Conservation (phyloP, 805 yeast genomes). For the Kazachstania viticola region DNA sequence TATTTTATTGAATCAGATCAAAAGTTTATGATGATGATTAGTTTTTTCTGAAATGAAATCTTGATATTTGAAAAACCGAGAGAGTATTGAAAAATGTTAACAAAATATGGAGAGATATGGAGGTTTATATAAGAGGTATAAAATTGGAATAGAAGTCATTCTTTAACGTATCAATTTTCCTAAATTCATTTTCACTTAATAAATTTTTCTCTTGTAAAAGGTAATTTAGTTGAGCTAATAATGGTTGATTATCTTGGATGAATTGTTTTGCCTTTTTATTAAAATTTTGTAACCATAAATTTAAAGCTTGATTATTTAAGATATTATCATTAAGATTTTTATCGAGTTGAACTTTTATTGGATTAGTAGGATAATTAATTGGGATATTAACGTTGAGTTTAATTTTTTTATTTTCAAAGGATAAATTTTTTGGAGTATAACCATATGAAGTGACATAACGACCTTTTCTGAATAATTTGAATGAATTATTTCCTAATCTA, state of each 20-base stretch:
- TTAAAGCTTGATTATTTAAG: too few species aligned
- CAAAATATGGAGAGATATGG: too few species aligned
- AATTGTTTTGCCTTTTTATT: conserved; percentile 12
- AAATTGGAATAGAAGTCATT: conserved; percentile 9
- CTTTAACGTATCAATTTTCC: conserved; percentile 8
- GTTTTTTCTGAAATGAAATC: too few species aligned
- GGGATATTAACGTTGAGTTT: conserved; percentile 15
- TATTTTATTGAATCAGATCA: too few species aligned
- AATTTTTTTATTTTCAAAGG: conserved; percentile 2
- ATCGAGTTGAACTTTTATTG: conserved; percentile 9
- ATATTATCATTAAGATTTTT: background rate
- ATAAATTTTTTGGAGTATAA: conserved; percentile 3
- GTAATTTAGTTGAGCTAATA: conserved; percentile 18
- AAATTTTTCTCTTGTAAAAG: conserved; percentile 10
- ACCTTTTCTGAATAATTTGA: conserved; percentile 15
- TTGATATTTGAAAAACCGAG: too few species aligned
- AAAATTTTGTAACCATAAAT: conserved; percentile 12
- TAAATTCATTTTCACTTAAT: conserved; percentile 9
- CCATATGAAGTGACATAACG: conserved; percentile 16
- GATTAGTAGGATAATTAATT: conserved; percentile 15
- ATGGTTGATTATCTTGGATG: conserved; percentile 6
- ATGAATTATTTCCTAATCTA: conserved; percentile 7
- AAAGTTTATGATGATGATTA: too few species aligned
- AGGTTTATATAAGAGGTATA: too few species aligned
- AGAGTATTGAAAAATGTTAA: too few species aligned